Evolutionary conservation across 2,329 filamentous ascomycete species (phyloP).

Genomic region (Aspergillus fumigatus): DNA sequence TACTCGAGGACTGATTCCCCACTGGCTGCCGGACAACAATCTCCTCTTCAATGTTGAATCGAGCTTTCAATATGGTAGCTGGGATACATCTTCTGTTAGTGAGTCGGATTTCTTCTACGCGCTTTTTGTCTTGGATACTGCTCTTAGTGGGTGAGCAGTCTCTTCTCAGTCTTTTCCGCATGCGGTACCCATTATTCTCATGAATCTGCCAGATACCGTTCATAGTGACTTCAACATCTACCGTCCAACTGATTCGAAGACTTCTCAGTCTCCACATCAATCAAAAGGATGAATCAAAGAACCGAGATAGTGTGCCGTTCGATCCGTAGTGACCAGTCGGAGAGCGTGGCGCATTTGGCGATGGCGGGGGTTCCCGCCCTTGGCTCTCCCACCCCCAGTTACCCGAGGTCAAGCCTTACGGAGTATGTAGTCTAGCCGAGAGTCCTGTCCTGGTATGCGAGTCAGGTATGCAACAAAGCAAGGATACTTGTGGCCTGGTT

Average conservation of each 20-base stretch:
- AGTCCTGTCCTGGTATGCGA: not conserved
- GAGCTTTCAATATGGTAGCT: not conserved
- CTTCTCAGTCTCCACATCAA: not conserved
- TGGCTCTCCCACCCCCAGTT: not conserved
- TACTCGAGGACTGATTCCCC: not conserved
- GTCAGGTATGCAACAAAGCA: not conserved
- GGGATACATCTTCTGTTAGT: not conserved
- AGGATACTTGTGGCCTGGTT: not conserved
- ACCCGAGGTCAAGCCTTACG: conserved; percentile 7
- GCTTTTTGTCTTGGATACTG: not conserved
- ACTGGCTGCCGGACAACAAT: not conserved
- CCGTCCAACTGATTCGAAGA: not conserved
- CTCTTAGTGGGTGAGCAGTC: not conserved
- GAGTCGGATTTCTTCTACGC: not conserved
- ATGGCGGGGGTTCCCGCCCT: not conserved
- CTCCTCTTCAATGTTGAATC: not conserved
- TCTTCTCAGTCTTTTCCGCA: not conserved
- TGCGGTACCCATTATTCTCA: not conserved
- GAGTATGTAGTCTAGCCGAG: not conserved
- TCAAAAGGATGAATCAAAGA: not conserved
- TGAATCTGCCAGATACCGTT: not conserved
- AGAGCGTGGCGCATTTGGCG: not conserved
- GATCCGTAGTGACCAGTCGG: conserved; percentile 5
- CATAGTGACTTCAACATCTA: not conserved
- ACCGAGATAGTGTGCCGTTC: not conserved